A percentile compares a stretch with the other conserved stretches of the same genome.
Conservation (phyloP, 139 green algal species). For the Tetraselmis chui region DNA sequence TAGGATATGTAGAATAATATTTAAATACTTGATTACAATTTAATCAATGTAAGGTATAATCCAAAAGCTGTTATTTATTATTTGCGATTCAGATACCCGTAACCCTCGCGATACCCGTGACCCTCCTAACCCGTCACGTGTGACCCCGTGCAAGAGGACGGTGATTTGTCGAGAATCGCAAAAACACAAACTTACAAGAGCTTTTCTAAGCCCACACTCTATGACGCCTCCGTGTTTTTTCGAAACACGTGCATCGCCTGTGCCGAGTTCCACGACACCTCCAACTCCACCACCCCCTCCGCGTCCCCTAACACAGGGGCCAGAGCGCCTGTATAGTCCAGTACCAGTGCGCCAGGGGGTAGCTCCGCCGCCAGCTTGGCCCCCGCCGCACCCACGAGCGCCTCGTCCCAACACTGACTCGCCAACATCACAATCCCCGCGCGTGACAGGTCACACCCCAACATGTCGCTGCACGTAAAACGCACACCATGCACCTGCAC, state of each 20-base stretch:
- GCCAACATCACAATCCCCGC: conserved; percentile 5
- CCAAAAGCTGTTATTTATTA: no score
- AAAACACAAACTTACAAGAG: no score
- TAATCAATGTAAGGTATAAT: no score
- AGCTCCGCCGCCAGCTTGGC: neutral
- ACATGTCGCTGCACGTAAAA: conserved; percentile 5
- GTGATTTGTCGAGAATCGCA: no score
- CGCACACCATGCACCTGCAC: neutral
- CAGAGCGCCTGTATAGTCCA: neutral
- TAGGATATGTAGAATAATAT: no score
- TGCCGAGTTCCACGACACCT: neutral
- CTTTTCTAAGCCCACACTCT: no score
- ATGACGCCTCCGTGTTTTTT: no score
- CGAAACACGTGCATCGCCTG: neutral
- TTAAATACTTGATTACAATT: no score
- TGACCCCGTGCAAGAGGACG: no score
- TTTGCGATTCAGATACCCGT: no score
- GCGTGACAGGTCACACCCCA: neutral
- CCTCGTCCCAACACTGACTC: conserved; percentile 10
- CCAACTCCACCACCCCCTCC: neutral
- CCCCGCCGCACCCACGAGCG: neutral
- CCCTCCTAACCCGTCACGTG: no score
- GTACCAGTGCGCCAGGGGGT: neutral
- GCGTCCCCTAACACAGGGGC: neutral
- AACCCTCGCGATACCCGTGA: no score